These are phyloP conservation scores for Epichloe sibirici DNA, from an alignment of 2,329 filamentous ascomycete genomes.

Conservation along the genomic window DNA sequence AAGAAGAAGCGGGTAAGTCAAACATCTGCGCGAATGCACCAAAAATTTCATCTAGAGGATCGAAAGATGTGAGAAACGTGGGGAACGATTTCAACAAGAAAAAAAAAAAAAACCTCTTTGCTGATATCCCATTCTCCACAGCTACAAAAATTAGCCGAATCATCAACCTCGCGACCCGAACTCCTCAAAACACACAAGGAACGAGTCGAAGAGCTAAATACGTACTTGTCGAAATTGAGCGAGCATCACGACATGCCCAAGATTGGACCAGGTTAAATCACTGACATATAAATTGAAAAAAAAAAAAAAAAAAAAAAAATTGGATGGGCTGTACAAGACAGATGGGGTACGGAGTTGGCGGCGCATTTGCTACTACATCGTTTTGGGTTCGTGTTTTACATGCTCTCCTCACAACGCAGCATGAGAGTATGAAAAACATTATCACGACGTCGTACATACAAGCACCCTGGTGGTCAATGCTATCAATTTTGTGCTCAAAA, in stretches of 20 bases:
- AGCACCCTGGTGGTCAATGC: neutral
- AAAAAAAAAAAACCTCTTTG: too few relatives aligned
- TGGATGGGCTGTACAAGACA: neutral
- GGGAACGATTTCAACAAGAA: too few relatives aligned
- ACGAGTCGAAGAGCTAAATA: conserved; percentile 88
- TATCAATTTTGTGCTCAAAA: neutral
- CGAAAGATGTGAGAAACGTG: too few relatives aligned
- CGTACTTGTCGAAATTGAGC: conserved; percentile 79
- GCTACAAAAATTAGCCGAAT: conserved; percentile 69
- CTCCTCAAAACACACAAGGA: conserved; percentile 95
- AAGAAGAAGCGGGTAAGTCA: conserved; percentile 63
- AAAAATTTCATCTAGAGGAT: too few relatives aligned
- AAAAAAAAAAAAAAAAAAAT: neutral
- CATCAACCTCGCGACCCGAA: conserved; percentile 47
- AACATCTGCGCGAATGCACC: neutral
- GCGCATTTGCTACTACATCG: neutral
- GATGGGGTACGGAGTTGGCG: neutral
- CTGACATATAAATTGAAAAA: neutral
- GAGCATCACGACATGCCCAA: conserved; percentile 96
- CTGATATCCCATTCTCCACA: conserved; percentile 20
- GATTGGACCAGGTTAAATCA: conserved; percentile 45
- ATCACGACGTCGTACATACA: too few relatives aligned
- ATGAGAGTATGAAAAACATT: too few relatives aligned
- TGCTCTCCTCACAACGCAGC: too few relatives aligned
- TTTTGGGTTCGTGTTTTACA: neutral